These are phyloP conservation scores for Ceratocystis papillata DNA, from an alignment of 2,329 filamentous ascomycete genomes.

Conservation along the genomic window DNA sequence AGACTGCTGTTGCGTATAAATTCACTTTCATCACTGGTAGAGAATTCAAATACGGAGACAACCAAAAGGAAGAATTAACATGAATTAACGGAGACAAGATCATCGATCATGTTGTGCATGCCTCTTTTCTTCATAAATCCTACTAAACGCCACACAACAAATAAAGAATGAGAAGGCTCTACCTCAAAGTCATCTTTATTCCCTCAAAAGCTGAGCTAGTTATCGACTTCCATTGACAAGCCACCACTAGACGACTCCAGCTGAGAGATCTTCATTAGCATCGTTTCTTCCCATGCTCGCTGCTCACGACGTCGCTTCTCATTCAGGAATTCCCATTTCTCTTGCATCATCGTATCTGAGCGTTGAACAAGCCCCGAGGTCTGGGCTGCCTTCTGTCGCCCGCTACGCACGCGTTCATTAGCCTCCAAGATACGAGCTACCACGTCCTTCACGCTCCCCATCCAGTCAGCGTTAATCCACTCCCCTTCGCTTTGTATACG, in stretches of 20 bases:
- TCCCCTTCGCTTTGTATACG: conserved; percentile 29
- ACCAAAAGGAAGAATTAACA: not conserved
- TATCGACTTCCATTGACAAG: conserved; percentile 33
- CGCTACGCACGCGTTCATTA: conserved; percentile 30
- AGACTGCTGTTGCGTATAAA: too few species aligned
- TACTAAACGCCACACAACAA: not conserved
- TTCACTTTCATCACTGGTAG: too few species aligned
- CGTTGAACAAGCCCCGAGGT: conserved; percentile 37
- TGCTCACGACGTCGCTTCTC: conserved; percentile 52
- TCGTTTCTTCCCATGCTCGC: conserved; percentile 47
- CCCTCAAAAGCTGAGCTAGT: conserved; percentile 18
- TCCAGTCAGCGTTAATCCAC: conserved; percentile 57
- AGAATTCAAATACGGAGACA: not conserved
- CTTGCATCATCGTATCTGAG: conserved; percentile 63
- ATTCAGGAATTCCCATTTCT: conserved; percentile 60
- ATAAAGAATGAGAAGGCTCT: not conserved
- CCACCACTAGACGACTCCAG: conserved; percentile 26
- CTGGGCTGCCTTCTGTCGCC: conserved; percentile 30
- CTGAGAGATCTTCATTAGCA: conserved; percentile 40
- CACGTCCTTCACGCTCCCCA: conserved; percentile 46
- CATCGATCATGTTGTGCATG: not conserved
- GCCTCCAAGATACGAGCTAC: conserved; percentile 26
- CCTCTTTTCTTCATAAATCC: not conserved
- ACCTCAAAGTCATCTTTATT: not conserved
- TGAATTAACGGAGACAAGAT: not conserved